Evolutionary conservation across 495 filamentous ascomycete species (phyloP).

Genomic region (Penicillium chermesinum): DNA sequence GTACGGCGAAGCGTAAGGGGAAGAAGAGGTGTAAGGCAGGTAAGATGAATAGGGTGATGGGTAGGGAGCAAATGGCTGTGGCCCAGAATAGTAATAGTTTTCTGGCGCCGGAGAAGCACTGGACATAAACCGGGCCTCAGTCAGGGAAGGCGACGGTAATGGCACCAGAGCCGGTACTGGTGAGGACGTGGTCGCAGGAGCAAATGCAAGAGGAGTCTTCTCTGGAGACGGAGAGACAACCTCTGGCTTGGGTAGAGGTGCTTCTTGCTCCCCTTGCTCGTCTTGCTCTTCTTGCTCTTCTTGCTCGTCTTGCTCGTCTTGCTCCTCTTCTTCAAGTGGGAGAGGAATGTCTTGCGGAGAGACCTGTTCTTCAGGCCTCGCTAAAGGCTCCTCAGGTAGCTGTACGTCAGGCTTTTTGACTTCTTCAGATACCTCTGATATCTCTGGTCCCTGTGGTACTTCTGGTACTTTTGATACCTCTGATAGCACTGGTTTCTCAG

Average conservation of each 20-base stretch:
- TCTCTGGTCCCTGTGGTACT: neutral
- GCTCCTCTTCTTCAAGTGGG: neutral
- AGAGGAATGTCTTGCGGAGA: neutral
- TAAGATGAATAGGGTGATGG: conserved; percentile 11
- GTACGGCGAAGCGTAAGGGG: conserved; percentile 5
- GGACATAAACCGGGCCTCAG: conserved; percentile 25
- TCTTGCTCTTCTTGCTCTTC: no score
- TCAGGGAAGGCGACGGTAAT: conserved; percentile 29
- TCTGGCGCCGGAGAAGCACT: conserved; percentile 19
- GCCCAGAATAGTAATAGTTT: conserved; percentile 10
- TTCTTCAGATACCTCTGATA: neutral
- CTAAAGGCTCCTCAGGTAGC: neutral
- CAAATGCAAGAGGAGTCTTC: conserved; percentile 1
- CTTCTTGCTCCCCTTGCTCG: neutral
- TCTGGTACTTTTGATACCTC: neutral
- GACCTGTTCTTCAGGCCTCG: neutral
- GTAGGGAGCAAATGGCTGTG: conserved; percentile 2
- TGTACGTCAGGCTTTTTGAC: neutral
- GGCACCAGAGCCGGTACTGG: conserved; percentile 24
- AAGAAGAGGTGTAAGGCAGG: conserved; percentile 5
- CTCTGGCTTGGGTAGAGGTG: conserved; percentile 10
- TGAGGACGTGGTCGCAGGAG: conserved; percentile 20
- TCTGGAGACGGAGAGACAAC: conserved; percentile 9
- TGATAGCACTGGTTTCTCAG: neutral
- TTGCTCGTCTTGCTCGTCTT: no score